Conservation (phyloP, 371 early-diverging fungal species). For the Lichtheimia corymbifera region DNA sequence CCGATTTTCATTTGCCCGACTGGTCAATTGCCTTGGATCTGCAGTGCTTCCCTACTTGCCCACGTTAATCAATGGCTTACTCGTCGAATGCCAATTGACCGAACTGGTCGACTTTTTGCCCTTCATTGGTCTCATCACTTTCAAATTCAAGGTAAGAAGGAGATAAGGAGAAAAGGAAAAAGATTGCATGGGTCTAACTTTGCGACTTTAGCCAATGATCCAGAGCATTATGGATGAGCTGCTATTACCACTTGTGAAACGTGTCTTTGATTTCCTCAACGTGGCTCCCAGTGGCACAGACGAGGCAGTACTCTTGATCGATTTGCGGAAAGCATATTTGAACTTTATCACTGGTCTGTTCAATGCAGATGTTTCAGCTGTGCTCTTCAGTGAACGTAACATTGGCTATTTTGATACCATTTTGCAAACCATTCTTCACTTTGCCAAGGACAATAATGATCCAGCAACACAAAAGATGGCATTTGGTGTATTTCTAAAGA, state of each 20-base stretch:
- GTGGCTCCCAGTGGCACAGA: conserved; percentile 88
- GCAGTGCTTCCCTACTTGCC: conserved; percentile 83
- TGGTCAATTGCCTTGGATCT: conserved; percentile 85
- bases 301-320: conserved; percentile 74
- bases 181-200: background rate
- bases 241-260: conserved; percentile 78
- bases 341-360: conserved; percentile 82
- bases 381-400: conserved; percentile 80
- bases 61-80: conserved; percentile 75
- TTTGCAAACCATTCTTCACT: conserved; percentile 78
- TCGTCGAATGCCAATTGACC: conserved; percentile 73
- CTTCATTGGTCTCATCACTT: conserved; percentile 80
- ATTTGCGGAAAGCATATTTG: conserved; percentile 83
- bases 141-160: conserved; percentile 82
- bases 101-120: conserved; percentile 89
- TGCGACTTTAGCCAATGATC: conserved; percentile 41
- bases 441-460: conserved; percentile 74
- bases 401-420: conserved; percentile 71
- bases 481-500: conserved; percentile 79
- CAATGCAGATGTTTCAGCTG: conserved; percentile 75
- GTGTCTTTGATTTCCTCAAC: conserved; percentile 83
- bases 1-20: conserved; percentile 83
- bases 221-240: conserved; percentile 71
- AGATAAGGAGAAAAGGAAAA: background rate
- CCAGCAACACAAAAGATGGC: conserved; percentile 80